A percentile compares a stretch with the other conserved stretches of the same genome.
These are phyloP conservation scores for Leucosporidium yakuticum DNA, from an alignment of 768 basidiomycete genomes.

Conservation along the genomic window DNA sequence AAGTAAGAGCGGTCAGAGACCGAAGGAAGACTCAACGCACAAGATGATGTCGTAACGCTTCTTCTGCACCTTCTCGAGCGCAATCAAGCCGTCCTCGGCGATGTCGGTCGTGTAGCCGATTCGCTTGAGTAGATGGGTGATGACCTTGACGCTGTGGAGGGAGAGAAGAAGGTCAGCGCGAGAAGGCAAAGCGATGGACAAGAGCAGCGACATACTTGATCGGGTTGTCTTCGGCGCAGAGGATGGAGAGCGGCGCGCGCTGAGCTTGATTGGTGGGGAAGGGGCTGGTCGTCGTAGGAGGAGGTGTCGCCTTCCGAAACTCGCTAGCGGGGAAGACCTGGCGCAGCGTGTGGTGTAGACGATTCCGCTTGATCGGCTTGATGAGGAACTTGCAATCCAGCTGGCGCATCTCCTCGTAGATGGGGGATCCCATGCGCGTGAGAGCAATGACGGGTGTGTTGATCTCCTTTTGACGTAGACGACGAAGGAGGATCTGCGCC, in stretches of 20 bases:
- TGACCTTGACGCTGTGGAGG: slow-evolving; percentile 26
- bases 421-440: slow-evolving; percentile 30
- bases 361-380: slow-evolving; percentile 35
- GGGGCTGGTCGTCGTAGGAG: no score
- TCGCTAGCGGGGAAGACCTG: slow-evolving; percentile 27
- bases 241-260: slow-evolving; percentile 22
- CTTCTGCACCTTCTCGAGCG: slow-evolving; percentile 23
- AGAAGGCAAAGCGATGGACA: no score
- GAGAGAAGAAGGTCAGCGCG: neutral
- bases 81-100: slow-evolving; percentile 17
- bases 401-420: slow-evolving; percentile 26
- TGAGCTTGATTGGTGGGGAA: slow-evolving; percentile 27
- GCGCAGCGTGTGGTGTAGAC: slow-evolving; percentile 30
- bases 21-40: neutral
- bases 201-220: slow-evolving; percentile 10
- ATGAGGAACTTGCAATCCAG: slow-evolving; percentile 25
- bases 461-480: slow-evolving; percentile 22
- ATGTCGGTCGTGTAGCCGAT: slow-evolving; percentile 17
- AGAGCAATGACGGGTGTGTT: slow-evolving; percentile 20
- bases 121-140: slow-evolving; percentile 29
- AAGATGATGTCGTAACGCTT: slow-evolving; percentile 33
- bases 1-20: neutral
- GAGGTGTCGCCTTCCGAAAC: neutral
- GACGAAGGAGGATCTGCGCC: slow-evolving; percentile 24
- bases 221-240: slow-evolving; percentile 26